These are phyloP conservation scores for Corylus americana DNA, from an alignment of 306 rosid genomes.

Conservation along the genomic window DNA sequence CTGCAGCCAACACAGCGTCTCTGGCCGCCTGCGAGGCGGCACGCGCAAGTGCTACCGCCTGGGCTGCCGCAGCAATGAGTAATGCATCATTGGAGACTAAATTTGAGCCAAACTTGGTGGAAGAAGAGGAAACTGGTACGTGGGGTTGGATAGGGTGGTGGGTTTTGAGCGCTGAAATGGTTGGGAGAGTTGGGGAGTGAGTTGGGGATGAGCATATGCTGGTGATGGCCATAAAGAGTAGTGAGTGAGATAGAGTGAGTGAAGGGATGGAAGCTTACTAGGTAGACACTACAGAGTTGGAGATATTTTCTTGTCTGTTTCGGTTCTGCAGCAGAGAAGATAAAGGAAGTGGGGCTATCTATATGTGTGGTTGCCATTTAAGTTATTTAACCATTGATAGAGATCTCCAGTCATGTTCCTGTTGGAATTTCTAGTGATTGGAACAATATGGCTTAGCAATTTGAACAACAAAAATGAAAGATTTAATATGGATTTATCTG, in stretches of 20 bases:
- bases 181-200: slow-evolving; percentile 44
- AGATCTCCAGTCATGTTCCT: too few relatives aligned
- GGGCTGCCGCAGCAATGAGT: slow-evolving; percentile 41
- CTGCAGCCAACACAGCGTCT: slow-evolving; percentile 38
- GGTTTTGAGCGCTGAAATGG: slow-evolving; percentile 54
- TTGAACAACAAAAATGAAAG: too few relatives aligned
- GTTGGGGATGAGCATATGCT: slow-evolving; percentile 56
- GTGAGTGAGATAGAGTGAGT: slow-evolving; percentile 11
- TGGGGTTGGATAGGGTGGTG: slow-evolving; percentile 40
- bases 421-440: too few relatives aligned
- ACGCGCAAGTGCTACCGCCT: slow-evolving; percentile 41
- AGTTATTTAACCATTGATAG: too few relatives aligned
- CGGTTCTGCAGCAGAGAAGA: slow-evolving; percentile 19
- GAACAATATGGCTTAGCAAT: too few relatives aligned
- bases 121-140: slow-evolving; percentile 28
- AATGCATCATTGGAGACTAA: slow-evolving; percentile 50
- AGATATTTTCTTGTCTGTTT: neutral
- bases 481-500: too few relatives aligned
- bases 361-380: slow-evolving; percentile 35
- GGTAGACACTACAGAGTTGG: neutral
- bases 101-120: slow-evolving; percentile 40
- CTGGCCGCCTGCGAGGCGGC: slow-evolving; percentile 42
- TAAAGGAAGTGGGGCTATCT: slow-evolving; percentile 12
- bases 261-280: neutral
- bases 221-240: slow-evolving; percentile 50